These are phyloP conservation scores for Trichoderma sp. DNA, from an alignment of 2,329 filamentous ascomycete genomes.

Conservation along the genomic window DNA sequence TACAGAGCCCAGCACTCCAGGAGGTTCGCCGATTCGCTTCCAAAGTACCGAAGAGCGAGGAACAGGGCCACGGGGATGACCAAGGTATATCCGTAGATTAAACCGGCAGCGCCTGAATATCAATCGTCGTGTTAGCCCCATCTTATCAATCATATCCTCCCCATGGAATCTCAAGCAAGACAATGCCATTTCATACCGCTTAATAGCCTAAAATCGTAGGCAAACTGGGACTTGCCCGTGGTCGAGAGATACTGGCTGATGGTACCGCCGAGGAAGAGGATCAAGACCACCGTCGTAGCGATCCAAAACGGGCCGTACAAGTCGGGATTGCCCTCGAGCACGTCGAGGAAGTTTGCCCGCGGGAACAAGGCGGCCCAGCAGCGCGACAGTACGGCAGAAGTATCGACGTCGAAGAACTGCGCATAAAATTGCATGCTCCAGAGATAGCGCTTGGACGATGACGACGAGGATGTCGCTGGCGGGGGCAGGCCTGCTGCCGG, in stretches of 20 bases:
- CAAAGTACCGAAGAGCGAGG: constrained; percentile 90
- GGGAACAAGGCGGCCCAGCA: constrained; percentile 90
- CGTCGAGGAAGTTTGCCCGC: constrained; percentile 91
- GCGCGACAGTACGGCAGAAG: constrained; percentile 79
- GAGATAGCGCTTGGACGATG: constrained; percentile 77
- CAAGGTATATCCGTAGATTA: constrained; percentile 94
- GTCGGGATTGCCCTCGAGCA: constrained; percentile 94
- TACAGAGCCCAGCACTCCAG: constrained; percentile 96
- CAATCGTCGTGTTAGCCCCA: constrained; percentile 2
- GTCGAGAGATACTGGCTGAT: constrained; percentile 86
- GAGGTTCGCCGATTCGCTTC: constrained; percentile 87
- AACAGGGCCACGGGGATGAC: constrained; percentile 84
- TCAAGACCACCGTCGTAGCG: constrained; percentile 93
- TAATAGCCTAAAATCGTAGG: constrained; percentile 87
- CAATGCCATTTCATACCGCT: constrained; percentile 60
- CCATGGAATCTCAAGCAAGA: neutral
- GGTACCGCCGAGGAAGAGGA: constrained; percentile 91
- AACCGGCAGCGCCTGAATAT: constrained; percentile 71
- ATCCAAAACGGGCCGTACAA: constrained; percentile 99
- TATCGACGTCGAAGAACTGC: constrained; percentile 99
- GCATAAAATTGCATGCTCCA: constrained; percentile 94
- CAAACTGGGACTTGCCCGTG: constrained; percentile 70
- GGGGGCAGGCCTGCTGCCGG: constrained; percentile 56
- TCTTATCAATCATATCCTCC: neutral
- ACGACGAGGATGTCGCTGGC: constrained; percentile 54